Percentiles rank a stretch among this genome's conserved stretches.
Conservation (phyloP, 768 basidiomycete species). For the Antrodiella citrinella region DNA sequence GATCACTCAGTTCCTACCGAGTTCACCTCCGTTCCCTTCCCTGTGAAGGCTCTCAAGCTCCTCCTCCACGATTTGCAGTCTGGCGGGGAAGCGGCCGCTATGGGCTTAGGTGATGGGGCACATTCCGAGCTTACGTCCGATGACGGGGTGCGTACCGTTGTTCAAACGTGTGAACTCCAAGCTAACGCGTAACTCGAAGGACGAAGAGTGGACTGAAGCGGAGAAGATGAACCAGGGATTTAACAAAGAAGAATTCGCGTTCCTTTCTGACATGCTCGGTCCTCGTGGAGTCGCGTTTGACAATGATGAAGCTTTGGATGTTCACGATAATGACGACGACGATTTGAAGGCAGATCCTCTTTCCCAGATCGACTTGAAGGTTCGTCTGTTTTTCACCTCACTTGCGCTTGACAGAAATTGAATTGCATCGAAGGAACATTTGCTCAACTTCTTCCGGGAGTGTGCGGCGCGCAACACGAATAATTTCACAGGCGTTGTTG, state of each 20-base stretch:
- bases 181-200: too few relatives aligned
- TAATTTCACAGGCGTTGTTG: slow-evolving; percentile 55
- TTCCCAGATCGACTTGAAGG: slow-evolving; percentile 77
- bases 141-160: slow-evolving; percentile 49
- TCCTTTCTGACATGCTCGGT: slow-evolving; percentile 77
- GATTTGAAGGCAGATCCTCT: slow-evolving; percentile 84
- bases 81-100: slow-evolving; percentile 63
- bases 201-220: slow-evolving; percentile 94
- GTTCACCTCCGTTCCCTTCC: slow-evolving; percentile 82
- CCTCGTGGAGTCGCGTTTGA: slow-evolving; percentile 66
- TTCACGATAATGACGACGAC: slow-evolving; percentile 71
- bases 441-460: slow-evolving; percentile 63
- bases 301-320: slow-evolving; percentile 68
- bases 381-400: slow-evolving; percentile 17
- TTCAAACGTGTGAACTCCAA: neutral
- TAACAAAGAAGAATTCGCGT: slow-evolving; percentile 73
- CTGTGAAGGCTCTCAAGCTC: slow-evolving; percentile 86
- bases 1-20: slow-evolving; percentile 63
- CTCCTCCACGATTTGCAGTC: slow-evolving; percentile 78
- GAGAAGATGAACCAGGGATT: slow-evolving; percentile 52
- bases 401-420: neutral
- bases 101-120: slow-evolving; percentile 37
- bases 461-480: slow-evolving; percentile 54
- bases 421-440: slow-evolving; percentile 50
- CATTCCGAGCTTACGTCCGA: slow-evolving; percentile 59